Conservation (phyloP, 2,329 filamentous ascomycete species). For the Aspergillus phoenicis region DNA sequence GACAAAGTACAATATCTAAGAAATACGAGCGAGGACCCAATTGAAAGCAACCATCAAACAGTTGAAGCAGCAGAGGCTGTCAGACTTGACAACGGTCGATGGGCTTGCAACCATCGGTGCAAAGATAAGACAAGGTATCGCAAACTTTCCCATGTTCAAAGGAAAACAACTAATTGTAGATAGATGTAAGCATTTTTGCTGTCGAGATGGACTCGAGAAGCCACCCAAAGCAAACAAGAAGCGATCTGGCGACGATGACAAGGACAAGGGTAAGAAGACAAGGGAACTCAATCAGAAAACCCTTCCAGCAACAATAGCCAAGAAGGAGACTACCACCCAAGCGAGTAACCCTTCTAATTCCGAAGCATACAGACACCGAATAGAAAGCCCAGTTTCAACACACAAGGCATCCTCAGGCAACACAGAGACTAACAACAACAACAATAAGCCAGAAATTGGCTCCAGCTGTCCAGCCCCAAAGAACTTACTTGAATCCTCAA, state of each 20-base stretch:
- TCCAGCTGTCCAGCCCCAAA: neutral
- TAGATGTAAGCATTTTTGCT: slow-evolving; percentile 72
- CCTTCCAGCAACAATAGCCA: slow-evolving; percentile 31
- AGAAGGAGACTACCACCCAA: slow-evolving; percentile 15
- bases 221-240: slow-evolving; percentile 51
- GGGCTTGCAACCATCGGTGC: slow-evolving; percentile 73
- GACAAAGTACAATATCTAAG: neutral
- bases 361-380: neutral
- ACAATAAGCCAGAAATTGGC: neutral
- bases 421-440: neutral
- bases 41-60: slow-evolving; percentile 14
- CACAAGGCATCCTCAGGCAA: neutral
- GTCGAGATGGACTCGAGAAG: slow-evolving; percentile 69
- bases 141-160: slow-evolving; percentile 28
- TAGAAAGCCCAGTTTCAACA: neutral
- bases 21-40: too few relatives aligned
- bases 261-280: slow-evolving; percentile 25
- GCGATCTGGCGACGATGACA: slow-evolving; percentile 12
- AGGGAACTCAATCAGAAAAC: slow-evolving; percentile 32
- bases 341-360: neutral
- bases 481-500: slow-evolving; percentile 27
- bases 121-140: slow-evolving; percentile 56
- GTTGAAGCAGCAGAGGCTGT: slow-evolving; percentile 43
- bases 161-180: neutral
- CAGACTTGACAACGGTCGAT: slow-evolving; percentile 69